phyloP scores from a whole-genome alignment of 495 filamentous ascomycete species.

The Talaromyces stipitatus region DNA sequence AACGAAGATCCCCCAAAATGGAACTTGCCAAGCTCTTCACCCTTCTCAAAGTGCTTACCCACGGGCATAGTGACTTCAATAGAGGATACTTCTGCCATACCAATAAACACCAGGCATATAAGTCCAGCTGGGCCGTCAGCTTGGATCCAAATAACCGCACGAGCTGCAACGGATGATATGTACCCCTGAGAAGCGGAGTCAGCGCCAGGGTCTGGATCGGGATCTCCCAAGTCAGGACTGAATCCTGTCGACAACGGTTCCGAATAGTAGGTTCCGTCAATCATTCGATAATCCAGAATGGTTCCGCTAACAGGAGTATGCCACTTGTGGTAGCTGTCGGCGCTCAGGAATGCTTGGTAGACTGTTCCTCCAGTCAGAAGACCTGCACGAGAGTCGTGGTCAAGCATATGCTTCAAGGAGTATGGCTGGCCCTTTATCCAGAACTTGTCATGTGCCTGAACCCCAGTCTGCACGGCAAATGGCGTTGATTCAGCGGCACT shows the following conservation, averaged over 20 bases:
- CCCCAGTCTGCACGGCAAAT: constrained; percentile 16
- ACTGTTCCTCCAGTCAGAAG: constrained; percentile 55
- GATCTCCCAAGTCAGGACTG: constrained; percentile 22
- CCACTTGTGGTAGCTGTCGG: constrained; percentile 65
- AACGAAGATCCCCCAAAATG: constrained; percentile 64
- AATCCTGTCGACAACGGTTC: constrained; percentile 51
- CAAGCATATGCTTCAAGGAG: constrained; percentile 56
- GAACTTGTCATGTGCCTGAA: constrained; percentile 34
- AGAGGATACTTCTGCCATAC: constrained; percentile 65
- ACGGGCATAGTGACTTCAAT: constrained; percentile 59
- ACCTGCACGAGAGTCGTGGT: constrained; percentile 36
- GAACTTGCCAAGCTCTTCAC: constrained; percentile 65
- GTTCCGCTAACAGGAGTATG: constrained; percentile 55
- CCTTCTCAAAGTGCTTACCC: constrained; percentile 55
- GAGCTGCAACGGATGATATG: constrained; percentile 47
- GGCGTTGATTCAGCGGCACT: constrained; percentile 60
- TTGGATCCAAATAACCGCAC: constrained; percentile 60
- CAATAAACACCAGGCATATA: constrained; percentile 57
- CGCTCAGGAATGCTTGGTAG: constrained; percentile 61
- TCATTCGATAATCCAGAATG: constrained; percentile 45
- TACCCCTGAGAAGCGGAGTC: constrained; percentile 41
- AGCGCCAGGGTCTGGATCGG: constrained; percentile 18
- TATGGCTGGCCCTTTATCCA: constrained; percentile 67
- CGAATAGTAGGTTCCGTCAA: constrained; percentile 61
- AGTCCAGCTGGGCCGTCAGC: constrained; percentile 56